These are phyloP conservation scores for Suhomyces yuchorum DNA, from an alignment of 1,139 yeast species.

Conservation along the genomic window DNA sequence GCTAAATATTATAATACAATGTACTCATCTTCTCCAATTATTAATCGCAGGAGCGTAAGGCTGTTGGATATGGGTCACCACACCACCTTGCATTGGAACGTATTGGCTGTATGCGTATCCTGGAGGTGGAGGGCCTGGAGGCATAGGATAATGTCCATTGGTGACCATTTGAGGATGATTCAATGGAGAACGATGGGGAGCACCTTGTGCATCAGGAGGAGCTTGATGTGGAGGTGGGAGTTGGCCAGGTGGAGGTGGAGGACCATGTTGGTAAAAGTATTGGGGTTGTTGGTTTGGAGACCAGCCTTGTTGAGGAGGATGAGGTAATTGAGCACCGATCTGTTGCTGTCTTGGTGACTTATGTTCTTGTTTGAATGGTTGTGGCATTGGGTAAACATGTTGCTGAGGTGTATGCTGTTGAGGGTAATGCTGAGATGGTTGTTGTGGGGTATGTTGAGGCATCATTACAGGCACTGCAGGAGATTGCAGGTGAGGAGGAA, in stretches of 20 bases:
- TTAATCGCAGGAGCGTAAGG: conserved; percentile 28
- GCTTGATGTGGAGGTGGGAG: conserved; percentile 15
- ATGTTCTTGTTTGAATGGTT: conserved; percentile 22
- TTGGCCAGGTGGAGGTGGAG: conserved; percentile 22
- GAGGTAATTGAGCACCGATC: conserved; percentile 25
- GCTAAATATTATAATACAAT: conserved; percentile 3
- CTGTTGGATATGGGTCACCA: conserved; percentile 30
- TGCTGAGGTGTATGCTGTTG: conserved; percentile 18
- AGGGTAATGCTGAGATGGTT: conserved; percentile 18
- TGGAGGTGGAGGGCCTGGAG: conserved; percentile 31
- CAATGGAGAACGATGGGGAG: conserved; percentile 25
- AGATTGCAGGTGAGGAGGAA: conserved; percentile 17
- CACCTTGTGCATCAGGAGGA: conserved; percentile 12
- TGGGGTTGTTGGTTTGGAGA: conserved; percentile 29
- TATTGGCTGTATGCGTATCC: conserved; percentile 41
- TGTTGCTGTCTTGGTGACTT: conserved; percentile 25
- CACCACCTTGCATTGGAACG: conserved; percentile 38
- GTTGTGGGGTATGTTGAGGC: conserved; percentile 19
- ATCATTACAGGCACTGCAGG: conserved; percentile 16
- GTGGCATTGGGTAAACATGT: conserved; percentile 23
- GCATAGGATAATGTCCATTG: conserved; percentile 27
- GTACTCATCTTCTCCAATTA: conserved; percentile 34
- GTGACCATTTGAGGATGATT: conserved; percentile 27
- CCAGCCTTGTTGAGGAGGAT: conserved; percentile 30
- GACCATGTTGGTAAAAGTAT: conserved; percentile 25